phyloP scores from a whole-genome alignment of 495 filamentous ascomycete species.

The Aspergillus carlsbadensis region DNA sequence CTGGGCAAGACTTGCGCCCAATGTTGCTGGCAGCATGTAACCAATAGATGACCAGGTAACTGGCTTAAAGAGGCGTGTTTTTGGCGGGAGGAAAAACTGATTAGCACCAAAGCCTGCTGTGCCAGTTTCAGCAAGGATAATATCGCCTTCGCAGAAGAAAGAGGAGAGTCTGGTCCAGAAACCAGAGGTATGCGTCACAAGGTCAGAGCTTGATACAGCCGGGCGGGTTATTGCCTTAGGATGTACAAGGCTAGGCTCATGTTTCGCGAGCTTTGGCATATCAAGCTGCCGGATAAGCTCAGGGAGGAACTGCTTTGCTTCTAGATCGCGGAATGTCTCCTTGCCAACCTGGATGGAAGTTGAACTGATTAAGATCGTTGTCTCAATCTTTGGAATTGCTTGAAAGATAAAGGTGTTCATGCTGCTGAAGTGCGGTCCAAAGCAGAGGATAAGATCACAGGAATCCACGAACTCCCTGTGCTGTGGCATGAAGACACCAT shows the following conservation, averaged over 20 bases:
- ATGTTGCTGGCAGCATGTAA: neutral
- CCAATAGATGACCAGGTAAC: no score
- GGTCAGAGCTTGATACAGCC: no score
- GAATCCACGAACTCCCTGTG: neutral
- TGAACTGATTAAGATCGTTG: constrained; percentile 16
- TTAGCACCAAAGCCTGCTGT: neutral
- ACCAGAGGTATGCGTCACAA: no score
- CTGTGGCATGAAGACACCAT: neutral
- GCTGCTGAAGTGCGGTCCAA: constrained; percentile 22
- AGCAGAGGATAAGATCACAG: neutral
- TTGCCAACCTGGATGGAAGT: constrained; percentile 14
- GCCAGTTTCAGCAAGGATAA: neutral
- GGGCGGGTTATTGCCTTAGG: neutral
- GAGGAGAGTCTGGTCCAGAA: neutral
- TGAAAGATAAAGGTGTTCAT: constrained; percentile 27
- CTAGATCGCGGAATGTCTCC: constrained; percentile 12
- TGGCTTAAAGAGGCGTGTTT: no score
- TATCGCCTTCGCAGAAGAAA: neutral
- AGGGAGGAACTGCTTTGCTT: constrained; percentile 11
- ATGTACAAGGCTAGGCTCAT: constrained; percentile 3
- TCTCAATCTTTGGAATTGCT: constrained; percentile 15
- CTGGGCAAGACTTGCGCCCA: neutral
- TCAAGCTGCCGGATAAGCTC: constrained; percentile 18
- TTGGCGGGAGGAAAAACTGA: neutral
- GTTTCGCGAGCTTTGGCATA: neutral